phyloP scores from a whole-genome alignment of 1,284 basidiomycete species.

The Ceratorhiza oryzae-sativae region DNA sequence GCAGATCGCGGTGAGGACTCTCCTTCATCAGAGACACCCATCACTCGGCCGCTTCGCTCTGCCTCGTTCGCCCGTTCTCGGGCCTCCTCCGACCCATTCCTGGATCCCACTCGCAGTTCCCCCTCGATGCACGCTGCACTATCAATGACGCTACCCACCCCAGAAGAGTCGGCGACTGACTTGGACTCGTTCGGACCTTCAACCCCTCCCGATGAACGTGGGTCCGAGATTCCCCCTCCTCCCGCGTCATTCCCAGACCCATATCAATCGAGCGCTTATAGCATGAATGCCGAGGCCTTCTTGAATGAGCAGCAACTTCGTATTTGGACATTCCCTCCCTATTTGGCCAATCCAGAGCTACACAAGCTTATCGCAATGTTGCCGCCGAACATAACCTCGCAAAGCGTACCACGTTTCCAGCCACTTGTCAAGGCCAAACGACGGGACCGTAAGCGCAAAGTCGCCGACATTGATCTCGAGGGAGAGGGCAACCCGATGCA shows the following conservation, averaged over 20 bases:
- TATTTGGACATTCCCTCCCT: constrained; percentile 42
- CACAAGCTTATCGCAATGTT: constrained; percentile 37
- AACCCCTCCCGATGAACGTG: constrained; percentile 31
- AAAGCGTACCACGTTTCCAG: constrained; percentile 39
- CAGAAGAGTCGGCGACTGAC: constrained; percentile 33
- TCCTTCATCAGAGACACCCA: not conserved
- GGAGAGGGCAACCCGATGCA: constrained; percentile 34
- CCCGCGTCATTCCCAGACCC: constrained; percentile 16
- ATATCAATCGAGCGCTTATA: constrained; percentile 27
- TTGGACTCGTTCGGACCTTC: constrained; percentile 32
- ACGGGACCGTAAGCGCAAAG: constrained; percentile 22
- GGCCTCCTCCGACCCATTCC: constrained; percentile 30
- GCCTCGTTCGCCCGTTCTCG: constrained; percentile 28
- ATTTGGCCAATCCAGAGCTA: constrained; percentile 42
- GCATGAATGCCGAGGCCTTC: constrained; percentile 30
- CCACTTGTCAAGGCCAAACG: constrained; percentile 31
- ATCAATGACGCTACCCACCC: constrained; percentile 29
- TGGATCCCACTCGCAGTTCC: constrained; percentile 36
- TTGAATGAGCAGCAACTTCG: constrained; percentile 42
- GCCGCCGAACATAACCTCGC: constrained; percentile 40
- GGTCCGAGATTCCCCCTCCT: constrained; percentile 32
- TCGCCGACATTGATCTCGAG: constrained; percentile 24
- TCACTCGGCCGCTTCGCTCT: not conserved
- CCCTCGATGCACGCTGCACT: constrained; percentile 31
- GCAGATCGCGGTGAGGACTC: constrained; percentile 15